Evolutionary conservation across 2,329 filamentous ascomycete species (phyloP), one percentile per base, ranked within the genome.

Genomic region (Furcasterigmium sp.): DNA sequence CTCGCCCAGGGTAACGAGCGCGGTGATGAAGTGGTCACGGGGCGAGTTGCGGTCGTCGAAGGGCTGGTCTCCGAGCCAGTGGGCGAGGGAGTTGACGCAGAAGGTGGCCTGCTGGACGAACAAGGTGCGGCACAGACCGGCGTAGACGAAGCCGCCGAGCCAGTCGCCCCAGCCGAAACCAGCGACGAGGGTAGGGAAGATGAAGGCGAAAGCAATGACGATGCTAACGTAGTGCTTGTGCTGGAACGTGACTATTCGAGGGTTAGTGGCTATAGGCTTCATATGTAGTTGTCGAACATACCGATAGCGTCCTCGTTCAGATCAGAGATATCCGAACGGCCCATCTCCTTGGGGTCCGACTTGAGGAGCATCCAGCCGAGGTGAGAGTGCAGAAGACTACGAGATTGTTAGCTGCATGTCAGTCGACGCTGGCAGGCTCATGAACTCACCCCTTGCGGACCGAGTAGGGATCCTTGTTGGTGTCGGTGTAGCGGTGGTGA

Each of bases 41-140:
- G 88, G 89, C 48, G 85, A 90, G 80, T 94, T 91, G 67, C 87
- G 85, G 76, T 94, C 89, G 56, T 94, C 88, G 62, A 94, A 94
- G 48, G 89, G 89, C 72, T 94, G 88, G 56, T 94, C 89, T 50
- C 89, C 88, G 58, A 94, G 83, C 85, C 86, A 94, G 71, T 94
- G 88, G 52, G 88, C 88, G 49, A 94, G 72, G 15, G 86, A 91
- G 77, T 94, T 94, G 75, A 94, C 87, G 58, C 88, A 94, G 78
- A 94, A 94, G 51, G 89, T 93, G 46, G 88, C 87, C 70, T 94
- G 88, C 73, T 93, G 88, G 52, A 94, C 85, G 67, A 91, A 85
- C 76, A 89, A 91, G 68, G 91, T 85, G 54, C 88, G 83, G 52
- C 94, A 80, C 55, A 94, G 89, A 58, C 87, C 88, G 48, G 75